These are phyloP conservation scores for Curvularia spicifera DNA, from an alignment of 2,329 filamentous ascomycete species.

Conservation along the genomic window DNA sequence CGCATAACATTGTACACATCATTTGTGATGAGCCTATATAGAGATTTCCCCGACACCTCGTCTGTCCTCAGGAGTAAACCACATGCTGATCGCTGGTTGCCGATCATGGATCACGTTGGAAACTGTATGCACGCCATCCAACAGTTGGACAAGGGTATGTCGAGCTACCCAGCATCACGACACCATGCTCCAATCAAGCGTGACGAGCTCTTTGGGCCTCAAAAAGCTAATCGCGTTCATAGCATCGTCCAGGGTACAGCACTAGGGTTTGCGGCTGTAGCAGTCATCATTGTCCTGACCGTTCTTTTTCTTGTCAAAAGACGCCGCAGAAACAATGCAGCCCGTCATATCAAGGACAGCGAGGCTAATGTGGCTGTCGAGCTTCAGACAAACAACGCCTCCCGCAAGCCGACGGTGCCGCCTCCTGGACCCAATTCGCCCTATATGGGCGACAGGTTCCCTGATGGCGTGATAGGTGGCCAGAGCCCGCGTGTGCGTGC, in stretches of 20 bases:
- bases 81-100: neutral
- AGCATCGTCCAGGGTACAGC: no score
- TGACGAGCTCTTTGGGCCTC: neutral
- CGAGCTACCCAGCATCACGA: neutral
- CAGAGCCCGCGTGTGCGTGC: neutral
- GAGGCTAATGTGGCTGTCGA: neutral
- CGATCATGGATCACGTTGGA: neutral
- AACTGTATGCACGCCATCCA: neutral
- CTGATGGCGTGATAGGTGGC: neutral
- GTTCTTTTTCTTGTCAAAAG: neutral
- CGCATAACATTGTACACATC: neutral
- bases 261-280: neutral
- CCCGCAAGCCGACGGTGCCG: neutral
- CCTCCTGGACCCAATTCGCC: neutral
- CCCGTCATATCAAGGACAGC: neutral
- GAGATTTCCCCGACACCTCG: neutral
- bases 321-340: neutral
- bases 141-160: neutral
- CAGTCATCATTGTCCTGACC: neutral
- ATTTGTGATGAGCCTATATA: neutral
- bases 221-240: neutral
- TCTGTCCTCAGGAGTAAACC: neutral
- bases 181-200: neutral
- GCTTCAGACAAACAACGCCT: neutral
- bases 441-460: neutral